phyloP scores from a whole-genome alignment of 306 rosid species.

The Lathyrus sativus region DNA sequence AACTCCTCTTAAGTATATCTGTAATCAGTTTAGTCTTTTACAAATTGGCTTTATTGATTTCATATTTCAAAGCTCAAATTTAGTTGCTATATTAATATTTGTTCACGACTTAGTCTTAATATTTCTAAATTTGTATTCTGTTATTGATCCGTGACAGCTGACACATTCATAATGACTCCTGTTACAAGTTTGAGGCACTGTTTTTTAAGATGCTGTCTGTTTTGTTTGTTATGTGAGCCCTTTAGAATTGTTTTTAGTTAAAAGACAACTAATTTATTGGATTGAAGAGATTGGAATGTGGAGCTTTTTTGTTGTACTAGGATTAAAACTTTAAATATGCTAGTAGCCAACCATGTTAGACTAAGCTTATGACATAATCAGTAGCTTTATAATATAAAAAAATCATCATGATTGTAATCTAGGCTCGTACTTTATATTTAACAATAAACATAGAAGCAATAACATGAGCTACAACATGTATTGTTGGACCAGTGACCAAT shows the following conservation, averaged over 20 bases:
- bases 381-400: not conserved
- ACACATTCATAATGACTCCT: not conserved
- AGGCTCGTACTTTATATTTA: not conserved
- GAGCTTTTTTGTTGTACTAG: not conserved
- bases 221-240: not conserved
- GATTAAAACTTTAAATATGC: not conserved
- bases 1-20: not conserved
- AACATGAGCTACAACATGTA: not conserved
- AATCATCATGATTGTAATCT: not conserved
- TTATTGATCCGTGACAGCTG: not conserved
- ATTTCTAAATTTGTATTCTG: not conserved
- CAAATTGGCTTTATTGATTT: not conserved
- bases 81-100: not conserved
- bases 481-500: not conserved
- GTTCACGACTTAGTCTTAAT: not conserved
- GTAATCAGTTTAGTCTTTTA: not conserved
- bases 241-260: not conserved
- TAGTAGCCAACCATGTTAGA: not conserved
- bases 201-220: not conserved
- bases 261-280: not conserved
- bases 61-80: not conserved
- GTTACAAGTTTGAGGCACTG: not conserved
- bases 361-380: not conserved
- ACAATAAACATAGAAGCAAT: not conserved
- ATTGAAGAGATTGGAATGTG: not conserved